Base-by-base conservation (phyloP, 257 asterid genomes). In the Paulownia fortunei region DNA sequence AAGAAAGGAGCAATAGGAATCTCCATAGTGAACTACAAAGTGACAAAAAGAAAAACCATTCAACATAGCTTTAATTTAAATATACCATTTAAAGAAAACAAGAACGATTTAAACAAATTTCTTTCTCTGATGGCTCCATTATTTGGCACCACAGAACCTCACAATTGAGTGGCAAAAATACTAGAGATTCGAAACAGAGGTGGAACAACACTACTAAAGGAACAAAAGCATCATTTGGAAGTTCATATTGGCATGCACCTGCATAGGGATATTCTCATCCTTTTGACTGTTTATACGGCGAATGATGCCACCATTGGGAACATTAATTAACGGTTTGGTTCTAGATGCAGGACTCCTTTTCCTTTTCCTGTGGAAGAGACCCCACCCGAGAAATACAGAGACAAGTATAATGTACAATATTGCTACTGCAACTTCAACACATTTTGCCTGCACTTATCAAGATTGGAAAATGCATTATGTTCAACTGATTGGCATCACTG, bases 381-480 rank as follows among this genome's bases (percentile, higher is more conserved):
- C 97, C 99, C 99, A 96, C 27, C 97, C 98, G 19, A 96, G 96
- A 86, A 96, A 90, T 37, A 84, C 30, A 47, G 99, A 93, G 67
- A 88, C 92, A 63, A 90, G 83, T 73, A 90, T 79, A 61, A 93
- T 79, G 81, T 96, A 96, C 74, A 88, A 61, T 83, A 91, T 75
- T 66, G 99, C 83, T 44, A 93, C 81, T 68, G 96, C 84, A 85
- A 93, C 90, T 83, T 96, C 99, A 82, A 96, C 83, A 73, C 99
- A 96, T 84, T 89, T 93, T 73, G 91, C 98, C 99, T 96, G 96
- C 91, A 88, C 2, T 72, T 65, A 60, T 73, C 59, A 82, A 72
- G 51, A 85, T 47, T 4, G 46, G 36, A 58, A 66, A 81, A 32
- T 24, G 39, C 44, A 58, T 72, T 77, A 76, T 27, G 47, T 81